Base-by-base conservation (phyloP, 2,329 filamentous ascomycete genomes). In the Aspergillus sergii region DNA sequence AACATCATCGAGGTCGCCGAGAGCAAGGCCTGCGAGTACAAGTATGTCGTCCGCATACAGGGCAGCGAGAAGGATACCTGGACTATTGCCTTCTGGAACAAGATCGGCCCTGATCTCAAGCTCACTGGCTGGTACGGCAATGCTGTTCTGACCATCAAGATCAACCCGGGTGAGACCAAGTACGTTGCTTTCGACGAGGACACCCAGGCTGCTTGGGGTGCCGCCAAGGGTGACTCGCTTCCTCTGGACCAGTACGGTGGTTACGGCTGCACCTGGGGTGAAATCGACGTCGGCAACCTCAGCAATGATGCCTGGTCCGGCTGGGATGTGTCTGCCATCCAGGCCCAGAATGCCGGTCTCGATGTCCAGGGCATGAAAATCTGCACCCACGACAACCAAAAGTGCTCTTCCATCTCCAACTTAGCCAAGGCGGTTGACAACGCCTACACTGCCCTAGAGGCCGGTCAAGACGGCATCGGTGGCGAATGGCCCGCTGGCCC, bases 41-140 rank as follows among this genome's bases (percentile, higher is more conserved):
- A 76, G 67, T 71, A 79, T 66, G 76, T 79, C 54, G 59, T 74
- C 46, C 67, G 73, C 32, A 68, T 80, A 58, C 66, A 72, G 57
- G 77, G 77, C 43, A 65, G 67, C 50, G 64, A 75, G 65, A 61
- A 54, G 16, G 72, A 78, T n/a, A 61, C 69, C 64, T 78, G 73
- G 73, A 74, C 68, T 51, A 68, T 79, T 19, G 61, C 74, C n/a
- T 75, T 80, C 75, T 80, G 77, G 77, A 80, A 80, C 75, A 79
- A 72, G 57, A 70, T 75, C 30, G 77, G 75, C 19, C 74, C 76
- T 46, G 60, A 71, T 53, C 69, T 70, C 36, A 62, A 66, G 58
- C 70, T 78, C 60, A 68, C 68, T 61, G 78, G 78, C 67, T 79
- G 69, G 67, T 73, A 69, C 62, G 75, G 75, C 64, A 68, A 76